Evolutionary conservation across 768 basidiomycete genomes (phyloP), one percentile per base, ranked within the genome.

Genomic region (Hygrophoropsis aurantiaca): DNA sequence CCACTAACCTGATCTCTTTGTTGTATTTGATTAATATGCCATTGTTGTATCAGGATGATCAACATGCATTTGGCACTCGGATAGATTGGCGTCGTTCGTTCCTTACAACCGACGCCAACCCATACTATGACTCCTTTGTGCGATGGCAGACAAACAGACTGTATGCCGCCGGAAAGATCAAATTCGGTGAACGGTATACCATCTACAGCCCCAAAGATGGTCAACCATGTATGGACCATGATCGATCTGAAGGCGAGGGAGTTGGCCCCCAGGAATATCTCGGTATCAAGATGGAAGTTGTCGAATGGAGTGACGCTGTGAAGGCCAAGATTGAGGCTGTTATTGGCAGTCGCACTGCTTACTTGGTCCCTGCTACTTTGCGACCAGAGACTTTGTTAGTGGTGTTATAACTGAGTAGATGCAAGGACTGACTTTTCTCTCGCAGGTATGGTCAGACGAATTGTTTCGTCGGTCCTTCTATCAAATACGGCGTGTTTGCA

Each of bases 181-280:
- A 95, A 69, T 99, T 97, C 61, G 97, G 97, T 40, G 90, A 97
- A 69, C 85, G 97, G 36, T 95, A 97, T 68, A 99, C 97, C 11
- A 91, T 99, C 61, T 99, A 97, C 78, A 94, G 91, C 54, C 93
- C 94, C 2, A 97, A 97, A 68, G 97, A 99, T 57, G 94, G 94
- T 2, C 97, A 98, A 62, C 95, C 97, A 0, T 99, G 97, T 62
- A 98, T 99, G 97, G 97, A 99, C 68, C 97, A 99, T 71, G 97
- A 99, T 67, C 87, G 97, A 47, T 80, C 84, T 42, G 91, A 92
- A 49, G 97, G 97, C 34, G 97, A 99, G 69, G 95, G 87, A 39
- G 74, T 93, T 46, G 92, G 91, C 5, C 97, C 97, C 4, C 92
- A 94, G 60, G 95, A 98, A 62, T 98, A 98, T 70, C 90, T 94